Evolutionary conservation across 352 stramenopile genomes (phyloP), one percentile per base, ranked within the genome.

Genomic region (Pythium phragmitis): DNA sequence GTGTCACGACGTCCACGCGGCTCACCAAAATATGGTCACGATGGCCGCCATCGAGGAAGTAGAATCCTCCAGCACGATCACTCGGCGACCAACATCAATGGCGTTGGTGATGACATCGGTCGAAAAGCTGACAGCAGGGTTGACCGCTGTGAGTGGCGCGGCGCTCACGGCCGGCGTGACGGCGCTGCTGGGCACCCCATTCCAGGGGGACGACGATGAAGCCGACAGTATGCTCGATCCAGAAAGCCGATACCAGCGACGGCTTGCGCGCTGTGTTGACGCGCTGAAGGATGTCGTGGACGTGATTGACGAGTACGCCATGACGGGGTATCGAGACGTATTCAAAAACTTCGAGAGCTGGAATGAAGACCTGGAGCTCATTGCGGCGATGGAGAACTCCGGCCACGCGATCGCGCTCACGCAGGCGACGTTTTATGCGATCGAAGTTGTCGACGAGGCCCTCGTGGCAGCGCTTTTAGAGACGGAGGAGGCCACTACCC

Each of bases 311-410:
- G 56, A 63, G 56, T 73, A 70, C 42, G 43, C 54, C 3, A 28
- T 47, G 2, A 52, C 42, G 0, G 58, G 65, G 13, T 76, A 71
- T 46, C 46, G 53, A 7, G 49, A 33, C 2, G 43, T 76, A 0
- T 76, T 71, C 36, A 53, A 60, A 13, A 65, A 19, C 2, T 73
- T 76, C 28, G 67, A 73, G 41, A 46, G 17, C 4, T 47, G 28
- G 0, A 73, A 76, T 60, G 57, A 70, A 41, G 55, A 71, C 17
- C 42, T 65, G 8, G 65, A 73, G 41, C 65, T 76, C 11, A 68
- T 66, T n/a, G 65, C 56, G 14, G 69, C 60, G 13, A 71, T 76
- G 51, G 36, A 73, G 34, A 70, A 49, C 47, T 67, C 65, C 0
- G 57, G 54, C 2, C 48, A 76, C 23, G 66, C 60, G 12, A 51